Percentiles rank a stretch among this genome's conserved stretches.
phyloP scores from a whole-genome alignment of 2,329 filamentous ascomycete genomes.

The Aphanoascus verrucosus region DNA sequence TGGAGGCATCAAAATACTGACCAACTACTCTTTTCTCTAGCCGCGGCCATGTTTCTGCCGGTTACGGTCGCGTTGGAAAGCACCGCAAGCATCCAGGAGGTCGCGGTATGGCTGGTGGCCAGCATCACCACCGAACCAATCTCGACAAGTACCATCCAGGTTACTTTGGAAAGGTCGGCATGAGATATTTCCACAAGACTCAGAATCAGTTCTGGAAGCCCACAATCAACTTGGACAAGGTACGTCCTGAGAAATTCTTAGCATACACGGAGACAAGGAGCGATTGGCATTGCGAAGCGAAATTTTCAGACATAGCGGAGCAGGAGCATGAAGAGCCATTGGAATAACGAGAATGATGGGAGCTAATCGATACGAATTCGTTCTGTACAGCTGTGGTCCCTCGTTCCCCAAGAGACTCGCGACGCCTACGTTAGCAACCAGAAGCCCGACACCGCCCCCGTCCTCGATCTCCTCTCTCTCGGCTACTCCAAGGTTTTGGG shows the following conservation, averaged over 20 bases:
- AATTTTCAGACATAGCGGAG: neutral
- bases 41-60: constrained; percentile 96
- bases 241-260: constrained; percentile 36
- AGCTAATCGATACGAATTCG: constrained; percentile 4
- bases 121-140: constrained; percentile 96
- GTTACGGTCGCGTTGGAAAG: constrained; percentile 97
- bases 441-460: constrained; percentile 81
- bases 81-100: constrained; percentile 83
- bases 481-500: constrained; percentile 98
- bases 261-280: neutral
- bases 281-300: neutral
- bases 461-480: constrained; percentile 92
- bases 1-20: constrained; percentile 1
- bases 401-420: constrained; percentile 85
- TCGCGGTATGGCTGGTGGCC: constrained; percentile 89
- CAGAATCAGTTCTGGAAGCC: constrained; percentile 98
- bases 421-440: constrained; percentile 74
- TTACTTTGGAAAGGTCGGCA: constrained; percentile 98
- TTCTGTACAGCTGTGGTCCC: constrained; percentile 71
- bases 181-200: constrained; percentile 94
- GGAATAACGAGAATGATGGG: neutral
- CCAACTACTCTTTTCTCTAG: constrained; percentile 35
- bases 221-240: constrained; percentile 97
- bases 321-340: neutral
- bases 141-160: constrained; percentile 90